Evolutionary conservation across 331 rosid species (phyloP), one percentile per base, ranked within the genome.

Genomic region (Pyrus hybrid): DNA sequence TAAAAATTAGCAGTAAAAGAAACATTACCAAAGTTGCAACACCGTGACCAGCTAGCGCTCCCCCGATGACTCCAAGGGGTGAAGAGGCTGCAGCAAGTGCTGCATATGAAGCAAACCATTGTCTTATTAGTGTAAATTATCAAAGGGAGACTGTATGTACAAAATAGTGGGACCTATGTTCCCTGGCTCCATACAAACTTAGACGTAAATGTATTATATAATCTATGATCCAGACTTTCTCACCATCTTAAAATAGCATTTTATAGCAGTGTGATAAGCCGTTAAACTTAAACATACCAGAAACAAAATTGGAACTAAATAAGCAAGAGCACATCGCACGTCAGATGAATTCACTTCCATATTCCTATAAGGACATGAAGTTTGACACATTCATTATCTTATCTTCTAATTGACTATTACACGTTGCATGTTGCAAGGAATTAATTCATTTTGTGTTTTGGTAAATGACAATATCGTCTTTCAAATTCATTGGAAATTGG

Each of bases 51-150:
- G 97, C 98, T 43, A 92, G 88, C 30, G 99, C 93, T 85, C 99
- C 98, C 8, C 88, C 98, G 75, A 95, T 87, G 83, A 92, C 99
- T 82, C 99, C 97, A 73, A 92, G 87, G 67, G 97, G 98, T 75
- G 98, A 92, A 82, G 99, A 91, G 72, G 99, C 98, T 23, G 99
- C 98, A 76, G 98, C 96, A 68, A 92, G 98, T 79, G 98, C 99
- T 92, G 87, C 82, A 83, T 30, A 62, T 71, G 79, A 61, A 65
- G 65, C 76, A 37, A 33, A 54, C 79, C 32, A 81, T 65, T 69
- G 79, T 41, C 77, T 77, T 61, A 51, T 56, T 21, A 20, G 47
- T 28, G 11, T 68, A 75, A 28, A 47, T 41, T 30, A 68, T 43
- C 53, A 69, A 61, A 22, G 11, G 45, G 49, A 49, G 67, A 20